Percentiles rank a stretch among this genome's conserved stretches.
These are phyloP conservation scores for Ogataea angusta DNA, from an alignment of 805 yeast genomes.

Conservation along the genomic window DNA sequence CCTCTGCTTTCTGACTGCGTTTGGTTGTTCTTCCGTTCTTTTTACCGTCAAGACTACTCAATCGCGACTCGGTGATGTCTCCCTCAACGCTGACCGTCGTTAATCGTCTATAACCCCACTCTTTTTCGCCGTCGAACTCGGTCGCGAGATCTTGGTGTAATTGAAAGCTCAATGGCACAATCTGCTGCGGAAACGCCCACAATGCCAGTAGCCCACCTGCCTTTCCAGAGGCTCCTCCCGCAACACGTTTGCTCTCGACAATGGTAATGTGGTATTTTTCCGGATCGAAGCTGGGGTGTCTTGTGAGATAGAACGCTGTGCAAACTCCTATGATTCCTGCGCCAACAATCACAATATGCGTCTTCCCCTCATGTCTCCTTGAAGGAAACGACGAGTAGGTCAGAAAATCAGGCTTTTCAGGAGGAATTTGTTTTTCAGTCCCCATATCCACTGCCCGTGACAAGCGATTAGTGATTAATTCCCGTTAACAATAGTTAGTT, in stretches of 20 bases:
- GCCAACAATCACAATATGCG: conserved; percentile 81
- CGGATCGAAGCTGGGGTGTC: conserved; percentile 76
- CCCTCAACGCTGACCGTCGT: conserved; percentile 88
- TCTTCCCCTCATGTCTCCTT: conserved; percentile 54
- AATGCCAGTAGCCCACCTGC: conserved; percentile 94
- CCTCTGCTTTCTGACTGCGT: conserved; percentile 4
- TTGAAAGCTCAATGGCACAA: conserved; percentile 83
- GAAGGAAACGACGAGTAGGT: conserved; percentile 41
- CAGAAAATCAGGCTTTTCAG: conserved; percentile 27
- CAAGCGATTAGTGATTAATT: not conserved
- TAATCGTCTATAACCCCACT: conserved; percentile 91
- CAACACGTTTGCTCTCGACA: conserved; percentile 85
- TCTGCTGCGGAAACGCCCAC: conserved; percentile 96
- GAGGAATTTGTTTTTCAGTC: conserved; percentile 19
- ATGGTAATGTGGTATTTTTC: conserved; percentile 76
- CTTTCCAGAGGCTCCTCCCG: conserved; percentile 96
- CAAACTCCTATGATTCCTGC: conserved; percentile 97
- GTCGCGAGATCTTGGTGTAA: conserved; percentile 81
- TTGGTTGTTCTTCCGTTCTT: conserved; percentile 6
- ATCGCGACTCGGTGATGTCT: conserved; percentile 43
- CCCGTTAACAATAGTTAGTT: not conserved
- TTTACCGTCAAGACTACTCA: conserved; percentile 1
- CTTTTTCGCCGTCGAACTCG: conserved; percentile 73
- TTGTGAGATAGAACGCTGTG: conserved; percentile 83
- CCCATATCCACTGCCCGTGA: conserved; percentile 15